These are phyloP conservation scores for Aspergillus fumigatiaffinis DNA, from an alignment of 2,329 filamentous ascomycete genomes.

Conservation along the genomic window DNA sequence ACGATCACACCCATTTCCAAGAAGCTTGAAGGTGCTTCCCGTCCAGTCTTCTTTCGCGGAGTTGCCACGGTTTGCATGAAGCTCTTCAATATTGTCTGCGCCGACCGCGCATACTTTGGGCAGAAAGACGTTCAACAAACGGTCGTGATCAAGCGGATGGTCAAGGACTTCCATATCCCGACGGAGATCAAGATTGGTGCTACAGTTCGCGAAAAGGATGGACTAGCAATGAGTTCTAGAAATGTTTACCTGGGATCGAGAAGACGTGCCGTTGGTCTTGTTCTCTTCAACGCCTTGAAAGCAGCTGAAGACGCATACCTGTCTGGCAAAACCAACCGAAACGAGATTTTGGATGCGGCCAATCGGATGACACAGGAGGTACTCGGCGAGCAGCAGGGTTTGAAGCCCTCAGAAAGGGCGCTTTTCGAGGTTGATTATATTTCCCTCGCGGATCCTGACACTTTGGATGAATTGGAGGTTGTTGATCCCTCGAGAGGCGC, in stretches of 20 bases:
- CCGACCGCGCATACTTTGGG: slow-evolving; percentile 83
- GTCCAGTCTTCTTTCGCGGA: slow-evolving; percentile 93
- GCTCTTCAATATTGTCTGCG: slow-evolving; percentile 76
- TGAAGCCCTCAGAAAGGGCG: slow-evolving; percentile 60
- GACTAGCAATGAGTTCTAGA: slow-evolving; percentile 83
- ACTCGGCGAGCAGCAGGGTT: slow-evolving; percentile 57
- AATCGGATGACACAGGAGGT: slow-evolving; percentile 55
- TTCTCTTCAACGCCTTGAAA: slow-evolving; percentile 65
- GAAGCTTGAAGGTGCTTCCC: slow-evolving; percentile 75
- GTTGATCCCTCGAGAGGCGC: slow-evolving; percentile 70
- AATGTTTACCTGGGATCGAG: slow-evolving; percentile 87
- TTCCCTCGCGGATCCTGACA: slow-evolving; percentile 80
- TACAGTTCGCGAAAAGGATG: slow-evolving; percentile 74
- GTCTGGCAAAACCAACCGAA: slow-evolving; percentile 52
- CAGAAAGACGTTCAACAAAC: slow-evolving; percentile 98
- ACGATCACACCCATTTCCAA: slow-evolving; percentile 80
- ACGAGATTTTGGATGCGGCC: slow-evolving; percentile 69
- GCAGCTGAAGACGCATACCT: slow-evolving; percentile 67
- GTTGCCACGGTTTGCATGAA: slow-evolving; percentile 97
- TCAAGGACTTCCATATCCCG: slow-evolving; percentile 79
- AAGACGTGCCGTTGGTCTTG: slow-evolving; percentile 66
- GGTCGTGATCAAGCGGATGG: slow-evolving; percentile 80
- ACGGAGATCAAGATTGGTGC: slow-evolving; percentile 68
- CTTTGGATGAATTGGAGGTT: slow-evolving; percentile 70
- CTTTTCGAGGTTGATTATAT: slow-evolving; percentile 87